Evolutionary conservation across 2,329 filamentous ascomycete species (phyloP), one percentile per base, ranked within the genome.

Genomic region (Rutstroemia sydowiana): DNA sequence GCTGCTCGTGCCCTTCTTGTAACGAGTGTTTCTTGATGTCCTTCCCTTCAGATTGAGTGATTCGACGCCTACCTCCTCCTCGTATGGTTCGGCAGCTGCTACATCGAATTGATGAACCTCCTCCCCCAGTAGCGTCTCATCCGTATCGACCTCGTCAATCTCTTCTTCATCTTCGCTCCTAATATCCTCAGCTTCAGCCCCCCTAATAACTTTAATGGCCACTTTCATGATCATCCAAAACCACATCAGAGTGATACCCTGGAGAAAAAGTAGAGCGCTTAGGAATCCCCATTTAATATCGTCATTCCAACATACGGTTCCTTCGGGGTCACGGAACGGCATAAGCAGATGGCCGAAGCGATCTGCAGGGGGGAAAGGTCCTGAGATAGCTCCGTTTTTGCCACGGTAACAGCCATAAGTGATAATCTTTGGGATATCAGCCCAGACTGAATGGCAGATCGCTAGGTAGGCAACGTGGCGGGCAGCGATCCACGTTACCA

Each of bases 181-280:
- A 16, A 82, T 79, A 65, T 98, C 93, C 57, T 96, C 90, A 5
- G 92, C 90, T 30, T 81, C 75, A 34, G 77, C 79, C 30, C 92
- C 91, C 46, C 77, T 79, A 32, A 97, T 66, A 5, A 97, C 90
- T 55, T 85, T 84, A 56, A 86, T 76, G 20, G 90, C 90, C 2
- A 98, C 87, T 52, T 83, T 81, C 36, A 91, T 70, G 59, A 97
- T 95, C 82, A 95, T 87, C 56, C 75, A 77, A 65, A 97, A 95
- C 93, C 93, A 97, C 56, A 87, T 76, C 32, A 95, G 73, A 30
- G 87, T 90, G 48, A 98, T 78, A 20, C 76, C 73, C 69, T 97
- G 90, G 20, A 98, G 75, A 34, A 84, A 78, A 11, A 95, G 73
- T 2, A 98, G 80, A 36, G 88, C 77, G 9, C 77, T 75, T 14